Conservation (phyloP, 345 rosid genomes). For the Raphanus sativus region DNA sequence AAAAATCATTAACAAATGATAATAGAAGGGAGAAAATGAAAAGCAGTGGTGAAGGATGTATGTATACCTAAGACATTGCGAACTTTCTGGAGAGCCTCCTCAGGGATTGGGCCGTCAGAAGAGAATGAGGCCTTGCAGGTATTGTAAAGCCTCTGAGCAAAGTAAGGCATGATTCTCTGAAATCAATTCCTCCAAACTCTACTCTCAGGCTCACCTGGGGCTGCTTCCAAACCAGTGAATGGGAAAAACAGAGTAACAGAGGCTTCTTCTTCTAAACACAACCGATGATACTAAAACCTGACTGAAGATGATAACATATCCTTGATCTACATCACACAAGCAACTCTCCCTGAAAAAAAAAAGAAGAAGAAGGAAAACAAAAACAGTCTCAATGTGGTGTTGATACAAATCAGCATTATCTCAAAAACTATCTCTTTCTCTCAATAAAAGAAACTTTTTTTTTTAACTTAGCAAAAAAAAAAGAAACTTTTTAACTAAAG, state of each 20-base stretch:
- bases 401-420: background rate
- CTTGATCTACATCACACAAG: slow-evolving; percentile 8
- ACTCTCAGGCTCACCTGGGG: slow-evolving; percentile 9
- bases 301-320: slow-evolving; percentile 7
- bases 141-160: slow-evolving; percentile 73
- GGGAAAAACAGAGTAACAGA: background rate
- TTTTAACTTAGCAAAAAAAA: background rate
- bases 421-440: background rate
- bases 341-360: slow-evolving; percentile 28
- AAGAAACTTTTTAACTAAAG: background rate
- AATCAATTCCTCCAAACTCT: slow-evolving; percentile 32
- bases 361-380: background rate
- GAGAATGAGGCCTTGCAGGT: slow-evolving; percentile 74
- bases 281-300: slow-evolving; percentile 17
- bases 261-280: background rate
- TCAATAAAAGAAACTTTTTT: background rate
- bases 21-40: background rate
- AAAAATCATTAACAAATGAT: background rate
- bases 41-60: background rate
- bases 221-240: background rate
- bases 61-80: slow-evolving; percentile 59
- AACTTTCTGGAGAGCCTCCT: slow-evolving; percentile 73
- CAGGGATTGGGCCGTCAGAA: slow-evolving; percentile 63
- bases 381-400: background rate
- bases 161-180: slow-evolving; percentile 60